A percentile compares a stretch with the other conserved stretches of the same genome.
These are phyloP conservation scores for Acanthamoeba royreba DNA, from an alignment of 208 protist species.

Conservation along the genomic window DNA sequence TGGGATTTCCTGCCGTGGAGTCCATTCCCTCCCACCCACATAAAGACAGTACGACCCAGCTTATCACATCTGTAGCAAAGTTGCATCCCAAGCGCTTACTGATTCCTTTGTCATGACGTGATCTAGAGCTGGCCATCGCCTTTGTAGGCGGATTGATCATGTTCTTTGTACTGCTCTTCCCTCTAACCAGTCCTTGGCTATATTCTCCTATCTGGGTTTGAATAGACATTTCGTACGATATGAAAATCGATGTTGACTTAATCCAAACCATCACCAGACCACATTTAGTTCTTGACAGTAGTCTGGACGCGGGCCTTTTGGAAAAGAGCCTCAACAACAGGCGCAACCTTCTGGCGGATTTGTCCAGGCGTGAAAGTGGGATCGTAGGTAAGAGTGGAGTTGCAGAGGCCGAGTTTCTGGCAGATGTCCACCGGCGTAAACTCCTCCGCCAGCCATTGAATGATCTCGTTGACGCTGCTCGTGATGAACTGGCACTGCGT, in stretches of 20 bases:
- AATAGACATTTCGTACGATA: too few relatives aligned
- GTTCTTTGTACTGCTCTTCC: conserved; percentile 40
- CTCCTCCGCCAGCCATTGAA: background rate
- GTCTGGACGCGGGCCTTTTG: too few relatives aligned
- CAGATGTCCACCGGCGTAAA: background rate
- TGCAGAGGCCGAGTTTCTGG: background rate
- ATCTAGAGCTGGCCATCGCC: background rate
- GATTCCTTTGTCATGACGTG: background rate
- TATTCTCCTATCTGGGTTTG: background rate
- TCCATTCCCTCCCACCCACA: conserved; percentile 16
- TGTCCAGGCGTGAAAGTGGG: too few relatives aligned
- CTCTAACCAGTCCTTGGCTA: conserved; percentile 1
- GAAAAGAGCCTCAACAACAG: too few relatives aligned
- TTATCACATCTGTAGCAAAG: background rate
- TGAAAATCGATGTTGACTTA: too few relatives aligned
- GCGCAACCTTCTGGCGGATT: too few relatives aligned
- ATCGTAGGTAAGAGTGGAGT: too few relatives aligned
- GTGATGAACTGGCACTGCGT: background rate
- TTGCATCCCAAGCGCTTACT: background rate
- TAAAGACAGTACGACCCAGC: conserved; percentile 1
- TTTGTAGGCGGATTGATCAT: background rate
- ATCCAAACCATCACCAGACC: too few relatives aligned
- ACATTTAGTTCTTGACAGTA: too few relatives aligned
- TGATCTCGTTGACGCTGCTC: background rate
- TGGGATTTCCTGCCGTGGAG: conserved; percentile 51